A percentile compares a stretch with the other conserved stretches of the same genome.
Evolutionary conservation across 2,329 filamentous ascomycete species (phyloP).

Genomic region (Pestalotiopsis sp.): DNA sequence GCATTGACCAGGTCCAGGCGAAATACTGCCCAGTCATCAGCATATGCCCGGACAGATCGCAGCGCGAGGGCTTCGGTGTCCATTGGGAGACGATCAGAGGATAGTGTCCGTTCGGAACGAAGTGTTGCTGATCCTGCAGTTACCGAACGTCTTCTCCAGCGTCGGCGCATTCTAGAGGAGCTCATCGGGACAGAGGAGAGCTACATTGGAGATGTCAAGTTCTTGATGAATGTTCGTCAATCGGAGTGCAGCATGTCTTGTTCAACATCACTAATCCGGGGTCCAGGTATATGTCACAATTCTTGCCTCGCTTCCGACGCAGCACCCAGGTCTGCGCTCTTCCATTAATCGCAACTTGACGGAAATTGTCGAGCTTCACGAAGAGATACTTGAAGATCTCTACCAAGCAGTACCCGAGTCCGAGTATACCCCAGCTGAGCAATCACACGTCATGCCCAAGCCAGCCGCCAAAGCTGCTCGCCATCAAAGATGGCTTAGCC

Average conservation of each 20-base stretch:
- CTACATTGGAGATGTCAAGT: conserved; percentile 86
- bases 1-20: conserved; percentile 63
- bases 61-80: conserved; percentile 65
- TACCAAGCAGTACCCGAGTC: conserved; percentile 72
- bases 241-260: neutral
- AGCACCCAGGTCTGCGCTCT: conserved; percentile 65
- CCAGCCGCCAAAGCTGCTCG: conserved; percentile 36
- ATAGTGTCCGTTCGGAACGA: conserved; percentile 63
- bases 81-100: conserved; percentile 64
- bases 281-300: conserved; percentile 73
- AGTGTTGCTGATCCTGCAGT: conserved; percentile 65
- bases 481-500: conserved; percentile 47
- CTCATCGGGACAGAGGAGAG: conserved; percentile 83
- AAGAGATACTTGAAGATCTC: conserved; percentile 76
- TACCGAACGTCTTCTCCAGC: conserved; percentile 71
- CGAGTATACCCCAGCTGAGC: conserved; percentile 55
- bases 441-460: conserved; percentile 23
- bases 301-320: conserved; percentile 68
- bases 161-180: conserved; percentile 82
- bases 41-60: conserved; percentile 61
- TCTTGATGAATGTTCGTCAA: conserved; percentile 75
- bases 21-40: conserved; percentile 52
- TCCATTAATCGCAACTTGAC: conserved; percentile 80
- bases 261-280: conserved; percentile 20
- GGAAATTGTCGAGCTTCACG: conserved; percentile 81